These are phyloP conservation scores for Fragosphaeria purpurea DNA, from an alignment of 2,329 filamentous ascomycete genomes.

Conservation along the genomic window DNA sequence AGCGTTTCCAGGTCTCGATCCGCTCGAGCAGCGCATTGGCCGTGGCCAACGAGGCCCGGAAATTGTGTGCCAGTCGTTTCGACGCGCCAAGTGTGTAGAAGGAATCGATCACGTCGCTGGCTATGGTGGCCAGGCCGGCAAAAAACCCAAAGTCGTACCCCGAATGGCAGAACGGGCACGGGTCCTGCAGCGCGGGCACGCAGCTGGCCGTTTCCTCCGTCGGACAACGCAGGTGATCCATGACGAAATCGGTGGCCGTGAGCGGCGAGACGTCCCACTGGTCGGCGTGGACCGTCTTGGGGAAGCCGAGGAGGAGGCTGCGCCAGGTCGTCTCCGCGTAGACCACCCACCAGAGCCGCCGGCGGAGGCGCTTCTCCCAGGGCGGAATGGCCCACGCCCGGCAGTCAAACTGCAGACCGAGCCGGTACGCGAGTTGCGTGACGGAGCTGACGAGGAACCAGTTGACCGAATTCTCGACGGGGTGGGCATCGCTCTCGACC, in stretches of 20 bases:
- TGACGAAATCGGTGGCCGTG: neutral
- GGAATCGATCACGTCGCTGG: neutral
- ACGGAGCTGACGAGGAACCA: neutral
- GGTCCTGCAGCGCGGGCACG: neutral
- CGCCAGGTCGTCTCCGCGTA: neutral
- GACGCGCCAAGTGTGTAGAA: no score
- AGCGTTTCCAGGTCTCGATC: no score
- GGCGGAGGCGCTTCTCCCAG: neutral
- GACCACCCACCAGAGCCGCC: neutral
- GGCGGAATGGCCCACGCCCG: neutral
- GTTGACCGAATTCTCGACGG: no score
- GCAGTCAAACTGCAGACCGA: neutral
- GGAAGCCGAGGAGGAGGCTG: neutral
- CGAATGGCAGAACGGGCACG: neutral
- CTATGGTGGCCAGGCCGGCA: neutral
- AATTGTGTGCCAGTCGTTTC: no score
- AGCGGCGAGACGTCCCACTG: neutral
- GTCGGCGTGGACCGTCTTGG: neutral
- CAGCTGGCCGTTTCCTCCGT: neutral
- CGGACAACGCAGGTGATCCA: neutral
- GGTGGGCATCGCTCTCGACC: no score
- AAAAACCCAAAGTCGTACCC: neutral
- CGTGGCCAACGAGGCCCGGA: no score
- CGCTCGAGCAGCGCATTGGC: no score
- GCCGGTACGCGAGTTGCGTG: neutral